Evolutionary conservation across 768 basidiomycete species (phyloP).

Genomic region (Pisolithus marmoratus): DNA sequence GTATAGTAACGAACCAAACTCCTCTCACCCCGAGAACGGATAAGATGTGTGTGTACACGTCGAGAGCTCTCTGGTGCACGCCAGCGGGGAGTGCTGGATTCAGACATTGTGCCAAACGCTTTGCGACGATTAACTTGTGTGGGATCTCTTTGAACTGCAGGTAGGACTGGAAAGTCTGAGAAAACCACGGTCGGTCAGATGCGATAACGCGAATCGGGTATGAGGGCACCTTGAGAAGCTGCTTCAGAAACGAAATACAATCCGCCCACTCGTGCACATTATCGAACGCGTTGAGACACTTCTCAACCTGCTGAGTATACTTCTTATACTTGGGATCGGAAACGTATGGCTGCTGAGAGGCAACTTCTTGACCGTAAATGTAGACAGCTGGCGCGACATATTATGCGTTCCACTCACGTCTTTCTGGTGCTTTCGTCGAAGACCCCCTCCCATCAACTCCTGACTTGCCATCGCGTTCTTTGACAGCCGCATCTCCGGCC

Average conservation of each 20-base stretch:
- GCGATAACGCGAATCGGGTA: not conserved
- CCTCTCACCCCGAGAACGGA: constrained; percentile 79
- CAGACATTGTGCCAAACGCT: constrained; percentile 91
- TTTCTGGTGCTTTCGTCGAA: constrained; percentile 21
- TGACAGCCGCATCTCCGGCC: constrained; percentile 9
- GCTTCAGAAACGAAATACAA: constrained; percentile 95
- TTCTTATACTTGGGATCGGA: constrained; percentile 94
- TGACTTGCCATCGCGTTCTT: constrained; percentile 15
- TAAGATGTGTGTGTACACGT: constrained; percentile 91
- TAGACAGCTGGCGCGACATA: not conserved
- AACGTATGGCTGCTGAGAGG: constrained; percentile 50
- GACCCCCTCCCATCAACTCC: constrained; percentile 3
- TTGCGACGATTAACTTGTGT: constrained; percentile 87
- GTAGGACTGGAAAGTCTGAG: constrained; percentile 86
- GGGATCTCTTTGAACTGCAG: constrained; percentile 96
- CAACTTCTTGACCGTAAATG: constrained; percentile 28
- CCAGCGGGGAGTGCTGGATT: constrained; percentile 97
- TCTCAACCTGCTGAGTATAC: constrained; percentile 88
- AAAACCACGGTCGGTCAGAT: constrained; percentile 1
- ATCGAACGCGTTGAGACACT: constrained; percentile 88
- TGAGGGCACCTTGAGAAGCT: constrained; percentile 71
- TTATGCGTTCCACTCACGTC: constrained; percentile 20
- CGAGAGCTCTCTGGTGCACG: constrained; percentile 92
- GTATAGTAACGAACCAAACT: not conserved
- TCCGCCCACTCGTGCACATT: constrained; percentile 99